These are phyloP conservation scores for Aurifilum marmelostoma DNA, from an alignment of 2,329 filamentous ascomycete genomes.

Conservation along the genomic window DNA sequence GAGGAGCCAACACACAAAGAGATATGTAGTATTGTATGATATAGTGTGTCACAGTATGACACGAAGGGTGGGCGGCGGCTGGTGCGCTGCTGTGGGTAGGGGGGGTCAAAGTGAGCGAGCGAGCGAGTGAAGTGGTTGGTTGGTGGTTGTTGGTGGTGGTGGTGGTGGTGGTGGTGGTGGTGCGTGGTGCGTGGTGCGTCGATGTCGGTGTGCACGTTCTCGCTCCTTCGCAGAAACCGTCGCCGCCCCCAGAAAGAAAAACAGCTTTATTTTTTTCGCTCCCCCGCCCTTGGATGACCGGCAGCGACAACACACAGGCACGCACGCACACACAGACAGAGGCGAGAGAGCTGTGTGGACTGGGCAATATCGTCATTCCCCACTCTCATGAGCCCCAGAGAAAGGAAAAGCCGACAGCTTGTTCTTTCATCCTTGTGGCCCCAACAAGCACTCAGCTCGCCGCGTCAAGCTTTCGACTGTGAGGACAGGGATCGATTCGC, in stretches of 20 bases:
- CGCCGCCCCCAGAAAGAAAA: constrained; percentile 1
- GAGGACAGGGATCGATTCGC: constrained; percentile 10
- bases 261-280: background rate
- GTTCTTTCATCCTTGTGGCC: background rate
- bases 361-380: constrained; percentile 30
- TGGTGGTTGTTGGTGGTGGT: no score
- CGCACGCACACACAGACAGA: background rate
- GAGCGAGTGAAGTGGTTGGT: background rate
- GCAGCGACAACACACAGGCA: constrained; percentile 2
- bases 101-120: background rate
- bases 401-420: constrained; percentile 22
- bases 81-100: background rate
- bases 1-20: background rate
- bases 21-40: background rate
- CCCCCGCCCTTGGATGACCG: background rate
- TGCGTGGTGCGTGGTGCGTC: background rate
- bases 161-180: background rate
- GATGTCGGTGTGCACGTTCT: background rate
- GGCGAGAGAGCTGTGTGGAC: constrained; percentile 22
- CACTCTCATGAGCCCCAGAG: constrained; percentile 26
- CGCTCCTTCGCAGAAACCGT: background rate
- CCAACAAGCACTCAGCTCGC: background rate
- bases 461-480: constrained; percentile 1
- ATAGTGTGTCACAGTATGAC: background rate
- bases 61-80: background rate